Conservation (phyloP, 306 rosid genomes). For the Corylus americana region DNA sequence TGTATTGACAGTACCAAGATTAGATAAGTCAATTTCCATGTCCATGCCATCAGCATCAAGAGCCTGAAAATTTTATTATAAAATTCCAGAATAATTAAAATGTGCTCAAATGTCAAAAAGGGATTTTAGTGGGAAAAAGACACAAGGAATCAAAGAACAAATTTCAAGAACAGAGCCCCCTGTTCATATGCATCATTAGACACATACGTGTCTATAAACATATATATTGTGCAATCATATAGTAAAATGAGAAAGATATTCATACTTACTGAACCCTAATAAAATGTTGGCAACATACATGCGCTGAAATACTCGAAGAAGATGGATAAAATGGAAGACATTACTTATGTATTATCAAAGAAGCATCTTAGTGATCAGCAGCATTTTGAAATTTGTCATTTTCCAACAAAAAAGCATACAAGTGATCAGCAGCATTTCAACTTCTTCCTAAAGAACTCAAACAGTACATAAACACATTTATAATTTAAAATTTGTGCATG, state of each 20-base stretch:
- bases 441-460: no score
- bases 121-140: not conserved
- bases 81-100: constrained; percentile 24
- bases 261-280: constrained; percentile 6
- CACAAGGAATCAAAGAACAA: constrained; percentile 6
- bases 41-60: constrained; percentile 94
- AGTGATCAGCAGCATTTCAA: not conserved
- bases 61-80: constrained; percentile 58
- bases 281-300: constrained; percentile 15
- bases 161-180: constrained; percentile 1
- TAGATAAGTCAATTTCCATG: constrained; percentile 98
- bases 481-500: no score
- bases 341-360: not conserved
- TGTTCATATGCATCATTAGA: not conserved
- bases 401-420: not conserved
- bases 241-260: constrained; percentile 13
- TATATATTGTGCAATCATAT: constrained; percentile 5
- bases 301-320: not conserved
- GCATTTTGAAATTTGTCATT: no score
- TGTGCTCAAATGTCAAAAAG: constrained; percentile 9
- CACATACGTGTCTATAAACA: not conserved
- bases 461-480: not conserved
- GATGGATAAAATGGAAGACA: not conserved
- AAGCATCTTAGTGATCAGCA: not conserved
- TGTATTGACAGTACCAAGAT: constrained; percentile 98